These are phyloP conservation scores for Acanthamoeba royreba DNA, from an alignment of 208 protist species.

Conservation along the genomic window DNA sequence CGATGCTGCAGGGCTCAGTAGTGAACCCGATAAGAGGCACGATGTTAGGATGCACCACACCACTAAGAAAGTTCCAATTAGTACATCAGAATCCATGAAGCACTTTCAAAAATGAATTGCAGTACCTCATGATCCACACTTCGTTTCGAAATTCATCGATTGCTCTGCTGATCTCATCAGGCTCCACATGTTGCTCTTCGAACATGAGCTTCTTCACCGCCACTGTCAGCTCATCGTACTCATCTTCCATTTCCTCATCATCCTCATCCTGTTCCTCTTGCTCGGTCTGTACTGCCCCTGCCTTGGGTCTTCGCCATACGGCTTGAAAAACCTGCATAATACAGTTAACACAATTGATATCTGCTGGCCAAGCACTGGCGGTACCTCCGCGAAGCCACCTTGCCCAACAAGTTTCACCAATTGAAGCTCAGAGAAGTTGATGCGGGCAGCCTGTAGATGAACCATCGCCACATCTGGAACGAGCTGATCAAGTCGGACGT, in stretches of 20 bases:
- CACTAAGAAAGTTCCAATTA: neutral
- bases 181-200: neutral
- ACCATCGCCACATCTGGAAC: conserved; percentile 2
- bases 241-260: neutral
- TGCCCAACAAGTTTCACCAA: neutral
- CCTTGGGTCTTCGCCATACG: neutral
- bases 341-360: no score
- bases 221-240: neutral
- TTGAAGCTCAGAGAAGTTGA: neutral
- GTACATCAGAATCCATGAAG: neutral
- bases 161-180: neutral
- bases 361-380: neutral
- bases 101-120: neutral
- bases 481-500: neutral
- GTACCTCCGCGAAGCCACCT: neutral
- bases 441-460: neutral
- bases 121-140: conserved; percentile 36
- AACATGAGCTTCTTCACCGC: conserved; percentile 37
- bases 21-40: conserved; percentile 13
- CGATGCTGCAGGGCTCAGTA: conserved; percentile 25
- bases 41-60: conserved; percentile 35
- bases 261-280: neutral
- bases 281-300: neutral
- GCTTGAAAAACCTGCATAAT: neutral
- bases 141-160: conserved; percentile 18